Conservation (phyloP, 192 early-diverging fungal species). For the Diversispora eburnea region DNA sequence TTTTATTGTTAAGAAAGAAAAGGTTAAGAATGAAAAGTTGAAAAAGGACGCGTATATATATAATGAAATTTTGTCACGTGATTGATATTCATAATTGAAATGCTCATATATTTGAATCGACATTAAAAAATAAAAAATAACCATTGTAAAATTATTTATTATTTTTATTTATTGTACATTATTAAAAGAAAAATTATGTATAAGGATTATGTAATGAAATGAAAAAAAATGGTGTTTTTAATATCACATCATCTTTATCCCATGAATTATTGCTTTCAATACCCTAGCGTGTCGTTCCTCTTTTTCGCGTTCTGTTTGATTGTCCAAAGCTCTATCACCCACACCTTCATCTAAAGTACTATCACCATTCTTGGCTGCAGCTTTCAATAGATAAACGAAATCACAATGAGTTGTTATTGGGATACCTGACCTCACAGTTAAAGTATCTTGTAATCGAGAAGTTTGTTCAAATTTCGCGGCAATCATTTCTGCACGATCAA, state of each 20-base stretch:
- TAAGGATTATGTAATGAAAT: too few species aligned
- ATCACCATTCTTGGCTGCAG: background rate
- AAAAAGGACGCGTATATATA: too few species aligned
- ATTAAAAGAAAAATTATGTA: too few species aligned
- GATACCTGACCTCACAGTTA: constrained; percentile 16
- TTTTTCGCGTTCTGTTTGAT: constrained; percentile 21
- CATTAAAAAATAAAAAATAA: too few species aligned
- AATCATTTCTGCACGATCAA: constrained; percentile 64
- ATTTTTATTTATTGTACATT: too few species aligned
- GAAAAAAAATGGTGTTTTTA: too few species aligned
- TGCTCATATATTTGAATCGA: too few species aligned
- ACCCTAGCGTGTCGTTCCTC: constrained; percentile 20
- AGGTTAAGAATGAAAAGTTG: too few species aligned
- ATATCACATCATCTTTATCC: constrained; percentile 5
- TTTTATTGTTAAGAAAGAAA: too few species aligned
- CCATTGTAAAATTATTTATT: too few species aligned
- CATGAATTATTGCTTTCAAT: constrained; percentile 7
- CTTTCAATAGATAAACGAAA: constrained; percentile 31
- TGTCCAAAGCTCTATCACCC: constrained; percentile 32
- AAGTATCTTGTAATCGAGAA: constrained; percentile 34
- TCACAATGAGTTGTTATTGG: constrained; percentile 23
- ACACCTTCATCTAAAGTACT: background rate
- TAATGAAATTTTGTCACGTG: too few species aligned
- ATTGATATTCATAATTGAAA: too few species aligned
- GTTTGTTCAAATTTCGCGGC: constrained; percentile 73